These are phyloP conservation scores for Neurospora sp. DNA, from an alignment of 495 filamentous ascomycete genomes.

Conservation along the genomic window DNA sequence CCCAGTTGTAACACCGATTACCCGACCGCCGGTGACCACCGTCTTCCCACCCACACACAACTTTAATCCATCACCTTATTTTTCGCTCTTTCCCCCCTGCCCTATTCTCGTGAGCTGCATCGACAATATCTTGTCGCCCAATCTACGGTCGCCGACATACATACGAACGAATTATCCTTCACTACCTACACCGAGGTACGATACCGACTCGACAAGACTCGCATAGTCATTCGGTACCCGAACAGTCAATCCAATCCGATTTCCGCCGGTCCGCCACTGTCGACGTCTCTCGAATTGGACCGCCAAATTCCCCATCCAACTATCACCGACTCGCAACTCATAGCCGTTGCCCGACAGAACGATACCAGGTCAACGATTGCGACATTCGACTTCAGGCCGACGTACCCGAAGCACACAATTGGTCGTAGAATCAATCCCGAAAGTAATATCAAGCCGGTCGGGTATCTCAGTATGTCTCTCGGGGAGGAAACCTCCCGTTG, in stretches of 20 bases:
- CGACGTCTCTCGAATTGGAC: background rate
- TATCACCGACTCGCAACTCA: background rate
- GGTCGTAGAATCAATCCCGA: background rate
- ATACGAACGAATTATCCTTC: background rate
- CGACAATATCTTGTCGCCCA: background rate
- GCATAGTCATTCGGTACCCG: background rate
- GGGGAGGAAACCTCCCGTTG: background rate
- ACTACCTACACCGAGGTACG: background rate
- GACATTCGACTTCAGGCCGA: background rate
- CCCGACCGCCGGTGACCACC: background rate
- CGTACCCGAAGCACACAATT: background rate
- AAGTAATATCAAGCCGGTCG: background rate
- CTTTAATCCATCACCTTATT: background rate
- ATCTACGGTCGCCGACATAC: background rate
- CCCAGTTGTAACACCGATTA: background rate
- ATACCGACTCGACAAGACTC: background rate
- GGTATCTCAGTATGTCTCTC: background rate
- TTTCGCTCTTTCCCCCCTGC: background rate
- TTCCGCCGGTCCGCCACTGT: background rate
- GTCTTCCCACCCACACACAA: background rate
- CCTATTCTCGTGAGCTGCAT: background rate
- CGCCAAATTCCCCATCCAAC: background rate
- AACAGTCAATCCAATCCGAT: background rate
- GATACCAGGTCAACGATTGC: background rate
- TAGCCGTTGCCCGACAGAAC: background rate